Percentiles rank a stretch among this genome's conserved stretches.
These are phyloP conservation scores for Kickxella alabastrina DNA, from an alignment of 192 early-diverging fungal genomes.

Conservation along the genomic window DNA sequence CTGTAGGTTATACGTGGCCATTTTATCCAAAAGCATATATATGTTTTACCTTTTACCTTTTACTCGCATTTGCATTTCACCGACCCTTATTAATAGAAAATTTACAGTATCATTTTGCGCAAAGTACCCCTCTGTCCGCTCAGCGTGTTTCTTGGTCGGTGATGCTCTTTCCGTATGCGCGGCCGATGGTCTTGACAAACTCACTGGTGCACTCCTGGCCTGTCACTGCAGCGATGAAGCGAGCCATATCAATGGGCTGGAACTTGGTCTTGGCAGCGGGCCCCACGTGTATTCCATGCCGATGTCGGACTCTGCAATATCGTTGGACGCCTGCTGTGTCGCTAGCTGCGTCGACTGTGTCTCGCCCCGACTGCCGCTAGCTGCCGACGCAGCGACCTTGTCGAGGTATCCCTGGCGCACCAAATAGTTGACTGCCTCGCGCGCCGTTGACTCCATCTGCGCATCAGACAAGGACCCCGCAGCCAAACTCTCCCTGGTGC, in stretches of 20 bases:
- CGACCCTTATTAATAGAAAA: no score
- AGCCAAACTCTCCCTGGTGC: neutral
- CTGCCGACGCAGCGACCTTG: conserved; percentile 9
- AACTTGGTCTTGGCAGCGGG: conserved; percentile 38
- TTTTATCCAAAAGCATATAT: no score
- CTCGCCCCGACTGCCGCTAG: neutral
- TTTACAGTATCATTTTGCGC: no score
- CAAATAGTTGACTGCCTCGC: conserved; percentile 26
- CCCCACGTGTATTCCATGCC: conserved; percentile 38
- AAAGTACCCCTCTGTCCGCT: neutral
- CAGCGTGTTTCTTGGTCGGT: neutral
- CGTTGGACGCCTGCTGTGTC: conserved; percentile 12
- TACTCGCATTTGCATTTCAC: no score
- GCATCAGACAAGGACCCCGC: conserved; percentile 11
- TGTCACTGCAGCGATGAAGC: conserved; percentile 35
- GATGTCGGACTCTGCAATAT: conserved; percentile 6
- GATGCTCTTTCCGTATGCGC: conserved; percentile 43
- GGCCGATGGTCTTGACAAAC: conserved; percentile 35
- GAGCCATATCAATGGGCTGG: conserved; percentile 42
- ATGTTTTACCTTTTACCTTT: no score
- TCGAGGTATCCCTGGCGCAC: conserved; percentile 28
- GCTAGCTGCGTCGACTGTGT: conserved; percentile 22
- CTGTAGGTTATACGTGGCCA: no score
- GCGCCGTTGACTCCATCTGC: conserved; percentile 34
- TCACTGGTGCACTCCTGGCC: conserved; percentile 40